Base-by-base conservation (phyloP, 108 stramenopile species). In the Asterionellopsis glacialis region DNA sequence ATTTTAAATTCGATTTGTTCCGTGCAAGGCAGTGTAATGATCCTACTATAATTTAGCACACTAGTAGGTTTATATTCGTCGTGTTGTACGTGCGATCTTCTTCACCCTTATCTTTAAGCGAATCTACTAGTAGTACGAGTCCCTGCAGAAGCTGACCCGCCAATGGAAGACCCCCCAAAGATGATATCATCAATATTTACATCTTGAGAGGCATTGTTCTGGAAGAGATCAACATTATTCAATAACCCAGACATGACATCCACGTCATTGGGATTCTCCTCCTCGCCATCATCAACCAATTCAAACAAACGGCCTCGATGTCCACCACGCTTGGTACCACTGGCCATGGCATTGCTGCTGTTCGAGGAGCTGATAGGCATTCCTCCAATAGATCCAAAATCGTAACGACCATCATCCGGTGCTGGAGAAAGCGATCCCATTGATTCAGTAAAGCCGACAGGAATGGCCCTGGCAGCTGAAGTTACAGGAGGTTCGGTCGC, bases 121-220 rank as follows among this genome's bases (percentile, higher is more conserved):
- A 48, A 48, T 48, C 47, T 48, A 21, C 47, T 48, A 7, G 47
- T 48, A 4, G 47, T 48, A 16, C 47, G 47, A 16, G 47, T 19
- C 5, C 47, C 21, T 19, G 47, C 5, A 1, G 19, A 16, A 48
- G 21, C 19, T 16, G 19, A 16, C 1, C 47, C 47, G 9, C 47
- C 47, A 21, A 48, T 16, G 4, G 47, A 48, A 16, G 47, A 2
- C 14, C 87, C 87, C 4, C 38, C 41, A 19, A 57, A 66, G 57
- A 85, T 87, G 41, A 92, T 89, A 14, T 87, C 91, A 71, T 93
- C 91, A 61, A 93, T 87, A 59, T 93, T 86, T 27, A 93, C 74
- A 49, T 93, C 85, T 41, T 75, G 70, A 16, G 63, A 64, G 13
- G 64, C 49, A 53, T 70, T 69, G 67, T 33, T 67, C 55, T 80